Base-by-base conservation (phyloP, 139 green algal genomes). In the Deuterostichococcus epilithicus region DNA sequence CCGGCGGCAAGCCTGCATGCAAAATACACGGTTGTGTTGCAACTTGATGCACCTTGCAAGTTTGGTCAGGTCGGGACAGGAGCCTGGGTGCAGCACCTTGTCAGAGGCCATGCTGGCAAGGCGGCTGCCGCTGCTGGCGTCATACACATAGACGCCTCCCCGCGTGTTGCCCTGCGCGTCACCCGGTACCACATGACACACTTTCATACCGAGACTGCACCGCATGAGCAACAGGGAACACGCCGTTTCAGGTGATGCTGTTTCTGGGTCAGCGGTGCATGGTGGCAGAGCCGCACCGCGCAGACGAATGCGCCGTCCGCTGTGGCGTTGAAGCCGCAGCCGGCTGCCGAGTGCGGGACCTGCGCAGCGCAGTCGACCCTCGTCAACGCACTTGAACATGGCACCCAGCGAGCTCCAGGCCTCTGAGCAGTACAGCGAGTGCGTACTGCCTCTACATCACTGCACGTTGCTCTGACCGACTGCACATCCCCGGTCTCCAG, bases 141-240 rank as follows among this genome's bases (percentile, higher is more conserved):
- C 81, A 47, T 82, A 89, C 25, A 92, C 82, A 30, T 81, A 86
- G 28, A 83, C 84, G 68, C 87, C 80, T 4, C 84, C 82, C 22
- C 60, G 68, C 63, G 44, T 76, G 75, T 88, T 92, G 66, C 88
- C 88, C 80, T 89, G 63, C 65, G 66, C 15, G 39, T 69, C 44
- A 28, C 36, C 75, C n/a, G 4, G 65, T 63, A 79, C 5, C 45
- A 58, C 15, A n/a, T 1, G 45, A 37, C 3, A n/a, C n/a, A n/a
- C n/a, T n/a, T n/a, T n/a, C n/a, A n/a, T n/a, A n/a, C n/a, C n/a
- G n/a, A n/a, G n/a, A n/a, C n/a, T n/a, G n/a, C n/a, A 30, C 18
- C 2, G 28, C 65, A 71, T 71, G 26, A n/a, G 36, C 23, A n/a
- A n/a, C 66, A 71, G n/a, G 23, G 1, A 35, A n/a, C 1, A 22